Conservation (phyloP, 2,329 filamentous ascomycete genomes). For the Phyllosticta citribraziliensis region DNA sequence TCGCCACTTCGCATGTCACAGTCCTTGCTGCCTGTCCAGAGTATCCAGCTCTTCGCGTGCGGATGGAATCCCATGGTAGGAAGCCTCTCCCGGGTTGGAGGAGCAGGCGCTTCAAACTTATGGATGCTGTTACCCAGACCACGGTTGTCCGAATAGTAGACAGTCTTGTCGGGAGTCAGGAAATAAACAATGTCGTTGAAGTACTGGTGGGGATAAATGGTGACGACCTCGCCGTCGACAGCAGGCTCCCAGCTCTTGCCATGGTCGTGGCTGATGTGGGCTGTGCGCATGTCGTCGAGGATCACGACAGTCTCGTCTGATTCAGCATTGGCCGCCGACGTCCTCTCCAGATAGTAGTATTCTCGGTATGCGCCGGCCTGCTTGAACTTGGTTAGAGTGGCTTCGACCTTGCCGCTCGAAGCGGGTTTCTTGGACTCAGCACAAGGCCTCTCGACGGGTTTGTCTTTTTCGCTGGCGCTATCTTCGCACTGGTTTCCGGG, state of each 20-base stretch:
- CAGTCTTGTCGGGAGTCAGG: constrained; percentile 56
- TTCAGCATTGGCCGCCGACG: constrained; percentile 42
- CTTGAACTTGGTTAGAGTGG: constrained; percentile 53
- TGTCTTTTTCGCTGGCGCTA: constrained; percentile 32
- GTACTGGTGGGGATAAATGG: constrained; percentile 68
- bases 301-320: constrained; percentile 65
- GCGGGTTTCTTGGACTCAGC: constrained; percentile 49
- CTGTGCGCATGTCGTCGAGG: constrained; percentile 47
- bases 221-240: constrained; percentile 56
- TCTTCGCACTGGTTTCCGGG: constrained; percentile 47
- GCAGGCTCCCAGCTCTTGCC: constrained; percentile 79
- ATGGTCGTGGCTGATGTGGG: constrained; percentile 73
- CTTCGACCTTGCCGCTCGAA: constrained; percentile 56
- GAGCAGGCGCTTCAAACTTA: constrained; percentile 59
- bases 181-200: constrained; percentile 83
- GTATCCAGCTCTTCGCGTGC: constrained; percentile 75
- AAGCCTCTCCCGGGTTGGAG: constrained; percentile 39
- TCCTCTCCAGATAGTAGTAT: constrained; percentile 71
- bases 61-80: constrained; percentile 72
- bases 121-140: constrained; percentile 55
- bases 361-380: constrained; percentile 42
- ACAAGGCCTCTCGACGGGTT: constrained; percentile 62
- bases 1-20: constrained; percentile 47
- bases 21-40: constrained; percentile 69
- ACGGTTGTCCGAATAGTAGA: constrained; percentile 75